phyloP scores from a whole-genome alignment of 2,329 filamentous ascomycete species.

The Aspergillus pseudonomiae region DNA sequence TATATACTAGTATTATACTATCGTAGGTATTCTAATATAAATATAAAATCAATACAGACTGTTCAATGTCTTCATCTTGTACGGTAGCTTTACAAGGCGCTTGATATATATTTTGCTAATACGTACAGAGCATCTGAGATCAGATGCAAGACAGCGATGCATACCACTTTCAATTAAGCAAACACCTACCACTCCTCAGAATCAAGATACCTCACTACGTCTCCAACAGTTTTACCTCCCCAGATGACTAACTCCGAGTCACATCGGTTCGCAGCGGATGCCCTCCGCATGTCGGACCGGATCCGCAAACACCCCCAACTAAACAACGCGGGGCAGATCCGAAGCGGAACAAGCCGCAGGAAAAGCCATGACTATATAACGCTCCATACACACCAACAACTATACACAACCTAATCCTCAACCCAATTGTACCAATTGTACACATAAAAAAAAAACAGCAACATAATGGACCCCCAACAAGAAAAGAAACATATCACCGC shows the following conservation, averaged over 20 bases:
- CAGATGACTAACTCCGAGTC: too few relatives aligned
- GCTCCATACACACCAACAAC: not conserved
- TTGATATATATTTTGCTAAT: not conserved
- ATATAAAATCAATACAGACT: not conserved
- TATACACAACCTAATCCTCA: not conserved
- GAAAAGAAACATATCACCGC: conserved; percentile 16
- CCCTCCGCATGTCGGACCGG: not conserved
- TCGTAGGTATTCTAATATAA: not conserved
- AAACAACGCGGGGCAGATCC: not conserved
- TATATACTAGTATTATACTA: not conserved
- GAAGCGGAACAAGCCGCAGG: not conserved
- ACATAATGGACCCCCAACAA: not conserved
- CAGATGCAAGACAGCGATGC: not conserved
- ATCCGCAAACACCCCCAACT: not conserved
- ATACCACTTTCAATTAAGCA: not conserved
- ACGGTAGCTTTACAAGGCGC: too few relatives aligned
- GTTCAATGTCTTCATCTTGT: too few relatives aligned
- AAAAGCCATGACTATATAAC: not conserved
- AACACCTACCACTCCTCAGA: not conserved
- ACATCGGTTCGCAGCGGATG: not conserved
- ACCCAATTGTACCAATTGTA: not conserved
- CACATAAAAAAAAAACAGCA: not conserved
- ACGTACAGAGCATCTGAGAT: not conserved
- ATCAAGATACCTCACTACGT: not conserved
- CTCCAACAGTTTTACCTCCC: too few relatives aligned